Evolutionary conservation across 768 basidiomycete genomes (phyloP).

Genomic region (Neoboletus magnificus): DNA sequence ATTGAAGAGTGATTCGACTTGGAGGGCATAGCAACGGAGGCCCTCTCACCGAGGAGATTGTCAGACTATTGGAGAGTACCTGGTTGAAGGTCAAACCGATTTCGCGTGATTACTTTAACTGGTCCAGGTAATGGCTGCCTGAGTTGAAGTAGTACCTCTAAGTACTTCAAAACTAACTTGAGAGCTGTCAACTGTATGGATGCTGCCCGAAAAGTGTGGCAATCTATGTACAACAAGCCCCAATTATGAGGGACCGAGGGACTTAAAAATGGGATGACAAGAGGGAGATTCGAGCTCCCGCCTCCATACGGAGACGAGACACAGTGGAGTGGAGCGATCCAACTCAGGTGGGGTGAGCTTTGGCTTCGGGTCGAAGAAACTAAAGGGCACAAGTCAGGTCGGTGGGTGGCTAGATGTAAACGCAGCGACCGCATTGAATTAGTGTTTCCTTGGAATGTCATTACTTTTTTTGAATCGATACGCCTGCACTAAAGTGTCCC

Average conservation of each 20-base stretch:
- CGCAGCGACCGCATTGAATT: slow-evolving; percentile 21
- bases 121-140: neutral
- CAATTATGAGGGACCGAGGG: no score
- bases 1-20: neutral
- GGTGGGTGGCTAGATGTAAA: slow-evolving; percentile 16
- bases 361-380: slow-evolving; percentile 32
- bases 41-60: slow-evolving; percentile 5
- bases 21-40: neutral
- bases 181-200: no score
- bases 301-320: slow-evolving; percentile 33
- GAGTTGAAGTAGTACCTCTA: neutral
- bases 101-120: neutral
- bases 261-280: slow-evolving; percentile 27
- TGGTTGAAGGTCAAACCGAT: slow-evolving; percentile 7
- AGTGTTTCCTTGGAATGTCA: slow-evolving; percentile 3
- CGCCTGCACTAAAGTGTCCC: neutral
- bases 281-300: slow-evolving; percentile 37
- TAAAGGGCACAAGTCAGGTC: slow-evolving; percentile 27
- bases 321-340: slow-evolving; percentile 39
- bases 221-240: neutral
- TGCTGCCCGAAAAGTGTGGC: neutral
- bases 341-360: slow-evolving; percentile 46
- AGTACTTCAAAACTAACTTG: no score
- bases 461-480: neutral
- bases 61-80: neutral